A percentile compares a stretch with the other conserved stretches of the same genome.
These are phyloP conservation scores for Moniliophthora roreri DNA, from an alignment of 1,284 basidiomycete species.

Conservation along the genomic window DNA sequence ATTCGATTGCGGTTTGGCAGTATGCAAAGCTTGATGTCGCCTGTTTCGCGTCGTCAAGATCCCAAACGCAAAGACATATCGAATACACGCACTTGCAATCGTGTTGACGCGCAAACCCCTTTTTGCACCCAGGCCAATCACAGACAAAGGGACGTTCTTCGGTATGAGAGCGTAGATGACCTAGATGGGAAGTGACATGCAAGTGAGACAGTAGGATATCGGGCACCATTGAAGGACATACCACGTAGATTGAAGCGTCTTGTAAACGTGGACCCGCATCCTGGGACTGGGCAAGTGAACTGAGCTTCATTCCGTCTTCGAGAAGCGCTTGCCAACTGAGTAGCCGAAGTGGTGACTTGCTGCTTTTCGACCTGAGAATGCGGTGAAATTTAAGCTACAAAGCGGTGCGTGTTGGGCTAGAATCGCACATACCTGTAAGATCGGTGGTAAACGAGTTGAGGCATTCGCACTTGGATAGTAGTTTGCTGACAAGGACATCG, in stretches of 20 bases:
- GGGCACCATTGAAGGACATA: conserved; percentile 31
- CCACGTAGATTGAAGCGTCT: conserved; percentile 82
- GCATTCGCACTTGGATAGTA: conserved; percentile 53
- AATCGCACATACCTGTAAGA: conserved; percentile 42
- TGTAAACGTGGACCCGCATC: conserved; percentile 94
- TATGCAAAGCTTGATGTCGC: conserved; percentile 86
- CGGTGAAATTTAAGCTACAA: not conserved
- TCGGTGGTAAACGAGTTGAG: conserved; percentile 71
- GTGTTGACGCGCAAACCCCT: conserved; percentile 92
- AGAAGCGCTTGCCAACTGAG: conserved; percentile 88
- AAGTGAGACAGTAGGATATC: conserved; percentile 19
- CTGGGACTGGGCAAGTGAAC: conserved; percentile 92
- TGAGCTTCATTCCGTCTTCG: conserved; percentile 87
- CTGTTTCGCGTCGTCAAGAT: conserved; percentile 34
- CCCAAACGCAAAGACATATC: conserved; percentile 10
- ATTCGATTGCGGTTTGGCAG: conserved; percentile 81
- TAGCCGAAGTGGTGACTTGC: conserved; percentile 94
- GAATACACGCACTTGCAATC: conserved; percentile 83
- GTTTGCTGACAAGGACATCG: conserved; percentile 41
- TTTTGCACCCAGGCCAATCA: conserved; percentile 90
- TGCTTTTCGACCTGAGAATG: conserved; percentile 76
- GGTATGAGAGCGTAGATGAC: conserved; percentile 94
- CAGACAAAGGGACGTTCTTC: conserved; percentile 94
- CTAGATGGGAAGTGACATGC: conserved; percentile 39
- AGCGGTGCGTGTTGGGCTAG: not conserved